A percentile compares a stretch with the other conserved stretches of the same genome.
These are phyloP conservation scores for Leptosphaerulina australis DNA, from an alignment of 2,329 filamentous ascomycete genomes.

Conservation along the genomic window DNA sequence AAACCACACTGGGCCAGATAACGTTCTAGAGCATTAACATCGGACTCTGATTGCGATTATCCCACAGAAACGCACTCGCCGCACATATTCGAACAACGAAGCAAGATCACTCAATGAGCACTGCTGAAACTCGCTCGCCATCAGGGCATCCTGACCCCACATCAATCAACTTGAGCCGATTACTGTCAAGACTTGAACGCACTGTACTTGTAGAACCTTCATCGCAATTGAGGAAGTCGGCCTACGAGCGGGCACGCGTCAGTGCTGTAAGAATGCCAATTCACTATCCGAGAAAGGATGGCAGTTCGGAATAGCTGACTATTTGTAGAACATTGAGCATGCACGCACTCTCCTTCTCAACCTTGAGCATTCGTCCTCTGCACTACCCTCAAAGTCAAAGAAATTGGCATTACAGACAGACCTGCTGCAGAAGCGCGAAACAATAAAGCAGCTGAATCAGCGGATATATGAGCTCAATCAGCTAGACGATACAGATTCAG, in stretches of 20 bases:
- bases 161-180: conserved; percentile 62
- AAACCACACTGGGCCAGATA: neutral
- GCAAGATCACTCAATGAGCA: conserved; percentile 22
- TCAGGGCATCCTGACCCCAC: conserved; percentile 35
- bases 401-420: conserved; percentile 68
- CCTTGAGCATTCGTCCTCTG: conserved; percentile 71
- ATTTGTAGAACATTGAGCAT: conserved; percentile 69
- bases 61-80: neutral
- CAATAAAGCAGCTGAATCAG: conserved; percentile 69
- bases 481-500: conserved; percentile 52
- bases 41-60: too few species aligned
- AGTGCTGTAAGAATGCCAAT: conserved; percentile 61
- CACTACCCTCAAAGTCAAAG: conserved; percentile 51
- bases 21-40: too few species aligned
- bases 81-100: neutral
- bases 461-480: conserved; percentile 72
- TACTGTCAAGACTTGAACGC: conserved; percentile 70
- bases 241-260: conserved; percentile 69
- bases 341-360: conserved; percentile 71
- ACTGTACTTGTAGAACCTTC: conserved; percentile 68
- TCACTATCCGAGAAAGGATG: too few species aligned
- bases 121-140: conserved; percentile 28
- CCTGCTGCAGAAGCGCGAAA: conserved; percentile 67
- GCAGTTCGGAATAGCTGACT: neutral
- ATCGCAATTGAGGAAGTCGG: conserved; percentile 64